phyloP scores from a whole-genome alignment of 805 yeast genomes.

The Komagataella phaffii region DNA sequence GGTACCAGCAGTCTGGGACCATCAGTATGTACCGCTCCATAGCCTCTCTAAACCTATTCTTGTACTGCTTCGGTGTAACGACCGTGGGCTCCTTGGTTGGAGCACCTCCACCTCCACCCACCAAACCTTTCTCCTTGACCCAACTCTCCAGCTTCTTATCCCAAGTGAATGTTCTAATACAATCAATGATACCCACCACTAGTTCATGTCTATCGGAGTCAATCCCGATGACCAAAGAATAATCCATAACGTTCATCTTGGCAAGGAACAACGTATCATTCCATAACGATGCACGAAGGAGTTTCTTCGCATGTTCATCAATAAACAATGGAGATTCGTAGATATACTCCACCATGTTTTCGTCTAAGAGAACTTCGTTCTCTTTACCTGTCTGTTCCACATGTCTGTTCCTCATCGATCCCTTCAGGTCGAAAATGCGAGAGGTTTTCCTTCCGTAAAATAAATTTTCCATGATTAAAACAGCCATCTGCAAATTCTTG shows the following conservation, averaged over 20 bases:
- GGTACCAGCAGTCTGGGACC: conserved; percentile 59
- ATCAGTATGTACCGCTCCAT: conserved; percentile 92
- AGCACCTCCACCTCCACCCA: conserved; percentile 56
- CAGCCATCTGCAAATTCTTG: conserved; percentile 73
- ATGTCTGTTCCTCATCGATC: conserved; percentile 95
- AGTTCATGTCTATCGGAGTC: conserved; percentile 55
- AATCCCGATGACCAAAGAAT: conserved; percentile 87
- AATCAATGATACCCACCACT: conserved; percentile 90
- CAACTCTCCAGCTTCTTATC: conserved; percentile 96
- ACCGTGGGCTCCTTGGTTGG: conserved; percentile 92
- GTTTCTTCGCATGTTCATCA: conserved; percentile 77
- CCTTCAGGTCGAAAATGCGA: conserved; percentile 89
- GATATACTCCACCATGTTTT: conserved; percentile 95
- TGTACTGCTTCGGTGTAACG: conserved; percentile 92
- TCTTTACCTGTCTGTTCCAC: conserved; percentile 94
- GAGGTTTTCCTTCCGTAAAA: conserved; percentile 75
- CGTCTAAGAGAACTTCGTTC: conserved; percentile 89
- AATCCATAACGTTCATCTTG: conserved; percentile 98
- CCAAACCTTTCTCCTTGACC: conserved; percentile 92
- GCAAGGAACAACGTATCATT: conserved; percentile 90
- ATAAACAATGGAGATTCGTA: conserved; percentile 94
- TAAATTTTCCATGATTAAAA: conserved; percentile 89
- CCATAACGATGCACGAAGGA: conserved; percentile 80
- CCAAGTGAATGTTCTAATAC: conserved; percentile 95
- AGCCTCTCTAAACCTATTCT: conserved; percentile 89